These are phyloP conservation scores for Barnettozyma pratensis DNA, from an alignment of 805 yeast genomes.

Conservation along the genomic window DNA sequence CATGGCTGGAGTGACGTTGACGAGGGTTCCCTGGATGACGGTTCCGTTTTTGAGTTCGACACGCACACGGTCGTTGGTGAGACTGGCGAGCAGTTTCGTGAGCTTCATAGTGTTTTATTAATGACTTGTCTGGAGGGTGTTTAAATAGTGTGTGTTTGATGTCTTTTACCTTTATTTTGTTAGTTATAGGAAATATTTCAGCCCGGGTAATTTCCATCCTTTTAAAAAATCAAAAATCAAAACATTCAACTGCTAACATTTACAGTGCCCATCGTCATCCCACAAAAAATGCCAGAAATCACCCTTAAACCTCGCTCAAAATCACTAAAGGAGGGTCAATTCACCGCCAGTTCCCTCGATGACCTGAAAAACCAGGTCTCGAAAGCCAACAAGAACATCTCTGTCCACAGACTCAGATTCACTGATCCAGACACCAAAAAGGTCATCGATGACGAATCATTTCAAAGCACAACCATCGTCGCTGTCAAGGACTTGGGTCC, in stretches of 20 bases:
- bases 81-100: slow-evolving; percentile 74
- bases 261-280: too few species aligned
- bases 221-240: background rate
- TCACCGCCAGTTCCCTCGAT: slow-evolving; percentile 25
- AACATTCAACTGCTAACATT: background rate
- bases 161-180: background rate
- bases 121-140: background rate
- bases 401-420: slow-evolving; percentile 51
- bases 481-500: slow-evolving; percentile 87
- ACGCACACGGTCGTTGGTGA: slow-evolving; percentile 81
- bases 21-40: slow-evolving; percentile 75
- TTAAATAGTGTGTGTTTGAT: background rate
- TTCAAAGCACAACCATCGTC: slow-evolving; percentile 29
- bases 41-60: slow-evolving; percentile 92
- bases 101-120: slow-evolving; percentile 45
- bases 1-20: slow-evolving; percentile 87
- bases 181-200: too few species aligned
- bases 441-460: slow-evolving; percentile 12
- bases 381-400: slow-evolving; percentile 36
- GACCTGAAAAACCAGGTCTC: slow-evolving; percentile 42
- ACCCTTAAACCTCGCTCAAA: slow-evolving; percentile 59
- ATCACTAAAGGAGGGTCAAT: slow-evolving; percentile 40
- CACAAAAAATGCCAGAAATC: slow-evolving; percentile 21
- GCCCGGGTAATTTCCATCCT: background rate
- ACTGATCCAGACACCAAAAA: slow-evolving; percentile 24